Percentiles rank a stretch among this genome's conserved stretches.
Evolutionary conservation across 2,329 filamentous ascomycete genomes (phyloP).

Genomic region (Venturiaceae sp.): DNA sequence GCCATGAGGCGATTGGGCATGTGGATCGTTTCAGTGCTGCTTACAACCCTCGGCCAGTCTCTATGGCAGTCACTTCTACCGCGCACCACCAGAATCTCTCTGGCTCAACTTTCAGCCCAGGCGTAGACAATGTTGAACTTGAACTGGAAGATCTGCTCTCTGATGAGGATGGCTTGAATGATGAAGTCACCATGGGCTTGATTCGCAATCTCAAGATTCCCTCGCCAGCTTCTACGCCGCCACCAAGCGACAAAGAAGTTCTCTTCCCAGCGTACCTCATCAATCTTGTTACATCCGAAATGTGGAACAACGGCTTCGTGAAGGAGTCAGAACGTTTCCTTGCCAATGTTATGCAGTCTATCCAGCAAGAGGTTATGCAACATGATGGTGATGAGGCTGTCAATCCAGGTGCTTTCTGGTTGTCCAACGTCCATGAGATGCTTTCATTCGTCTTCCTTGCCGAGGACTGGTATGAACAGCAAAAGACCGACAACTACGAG

Average conservation of each 20-base stretch:
- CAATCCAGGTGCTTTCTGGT: conserved; percentile 96
- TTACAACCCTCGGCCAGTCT: conserved; percentile 91
- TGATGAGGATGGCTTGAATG: conserved; percentile 91
- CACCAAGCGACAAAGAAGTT: conserved; percentile 95
- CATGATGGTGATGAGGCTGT: conserved; percentile 95
- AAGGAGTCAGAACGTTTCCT: conserved; percentile 99
- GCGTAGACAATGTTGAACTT: conserved; percentile 83
- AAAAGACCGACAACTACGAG: conserved; percentile 99
- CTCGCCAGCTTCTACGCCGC: conserved; percentile 72
- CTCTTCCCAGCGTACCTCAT: conserved; percentile 98
- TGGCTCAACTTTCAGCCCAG: conserved; percentile 68
- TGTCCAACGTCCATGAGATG: conserved; percentile 99
- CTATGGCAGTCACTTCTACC: conserved; percentile 71
- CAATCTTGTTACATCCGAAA: conserved; percentile 97
- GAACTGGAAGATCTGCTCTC: conserved; percentile 90
- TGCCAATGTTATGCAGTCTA: conserved; percentile 98
- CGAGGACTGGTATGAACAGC: conserved; percentile 98
- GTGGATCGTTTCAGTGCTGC: conserved; percentile 83
- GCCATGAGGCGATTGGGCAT: conserved; percentile 66
- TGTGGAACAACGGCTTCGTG: conserved; percentile 99
- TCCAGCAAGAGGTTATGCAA: conserved; percentile 98
- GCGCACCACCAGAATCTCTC: conserved; percentile 61
- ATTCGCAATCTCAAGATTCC: conserved; percentile 97
- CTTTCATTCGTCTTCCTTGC: conserved; percentile 98
- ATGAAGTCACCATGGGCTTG: conserved; percentile 91